These are phyloP conservation scores for Cocos nucifera DNA, from an alignment of 176 grass and related monocot species.

Conservation along the genomic window DNA sequence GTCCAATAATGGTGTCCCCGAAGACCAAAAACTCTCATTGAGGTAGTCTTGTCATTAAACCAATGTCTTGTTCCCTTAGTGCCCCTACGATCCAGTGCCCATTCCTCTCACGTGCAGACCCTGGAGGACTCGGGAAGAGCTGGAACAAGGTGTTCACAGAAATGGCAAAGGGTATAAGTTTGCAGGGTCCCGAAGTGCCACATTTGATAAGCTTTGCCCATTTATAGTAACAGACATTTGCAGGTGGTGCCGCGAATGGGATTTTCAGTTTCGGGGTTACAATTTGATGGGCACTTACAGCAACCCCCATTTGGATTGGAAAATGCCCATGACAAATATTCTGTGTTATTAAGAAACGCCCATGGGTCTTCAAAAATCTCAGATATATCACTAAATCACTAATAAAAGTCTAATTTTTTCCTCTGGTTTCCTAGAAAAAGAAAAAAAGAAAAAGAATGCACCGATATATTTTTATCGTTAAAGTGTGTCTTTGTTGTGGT, in stretches of 20 bases:
- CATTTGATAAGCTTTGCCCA: slow-evolving; percentile 17
- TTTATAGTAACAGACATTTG: slow-evolving; percentile 24
- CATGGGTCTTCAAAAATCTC: no score
- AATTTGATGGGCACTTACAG: slow-evolving; percentile 20
- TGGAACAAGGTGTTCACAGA: not conserved
- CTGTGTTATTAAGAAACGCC: no score
- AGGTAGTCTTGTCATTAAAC: no score
- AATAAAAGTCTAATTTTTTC: no score
- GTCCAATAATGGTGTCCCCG: no score
- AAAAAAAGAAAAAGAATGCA: no score
- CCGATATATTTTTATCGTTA: no score
- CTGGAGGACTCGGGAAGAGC: not conserved
- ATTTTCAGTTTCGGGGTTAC: slow-evolving; percentile 34
- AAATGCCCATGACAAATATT: no score
- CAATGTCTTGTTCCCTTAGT: not conserved
- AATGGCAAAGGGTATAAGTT: slow-evolving; percentile 9
- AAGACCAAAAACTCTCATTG: no score
- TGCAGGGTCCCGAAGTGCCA: not conserved
- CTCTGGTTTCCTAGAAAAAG: no score
- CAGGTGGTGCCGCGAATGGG: slow-evolving; percentile 26
- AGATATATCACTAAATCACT: no score
- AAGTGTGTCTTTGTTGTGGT: no score
- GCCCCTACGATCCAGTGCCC: not conserved
- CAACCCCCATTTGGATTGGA: not conserved
- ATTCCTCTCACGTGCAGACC: slow-evolving; percentile 21